Base-by-base conservation (phyloP, 2,329 filamentous ascomycete species). In the Colletotrichum spinosum region DNA sequence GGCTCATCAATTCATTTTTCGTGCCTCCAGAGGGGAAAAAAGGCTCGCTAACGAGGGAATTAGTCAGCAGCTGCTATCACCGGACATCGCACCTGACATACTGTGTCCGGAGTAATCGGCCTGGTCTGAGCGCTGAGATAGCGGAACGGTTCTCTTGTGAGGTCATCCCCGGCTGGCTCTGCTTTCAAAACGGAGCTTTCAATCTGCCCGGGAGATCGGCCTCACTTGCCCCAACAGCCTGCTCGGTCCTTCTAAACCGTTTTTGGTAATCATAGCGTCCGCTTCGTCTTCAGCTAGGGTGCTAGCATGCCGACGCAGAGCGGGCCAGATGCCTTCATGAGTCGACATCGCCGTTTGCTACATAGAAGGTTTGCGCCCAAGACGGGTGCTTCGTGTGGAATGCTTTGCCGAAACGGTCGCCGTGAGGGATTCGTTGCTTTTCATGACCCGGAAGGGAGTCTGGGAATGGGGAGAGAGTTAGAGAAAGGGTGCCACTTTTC, bases 321-420 rank as follows among this genome's bases (percentile, higher is more conserved):
- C 63, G 63, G 63, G 38, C 58, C 48, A 66, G 42, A 63, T 66
- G 58, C 59, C 63, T 52, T 57, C 55, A 52, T 38, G 35, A 57
- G 63, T 53, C 44, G 53, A 44, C 53, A 63, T 66, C 51, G 58
- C 58, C 63, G 63, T 49, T 63, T 49, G 62, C 58, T 57, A 54
- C 63, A 46, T 11, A 54, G 39, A 57, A 48, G 48, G 63, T 63
- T 66, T 57, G 58, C 58, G 52, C 48, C 49, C 48, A 15, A 35
- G 25, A 53, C 48, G 58, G 63, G 52, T 38, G 48, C 25, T 25
- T 52, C 52, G 42, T 34, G 44, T 53, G 48, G 53, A 48, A 53
- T 63, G 59, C 57, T 58, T 57, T 48, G 53, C 53, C 52, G 53
- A 63, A 53, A 63, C 63, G 53, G 48, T 33, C 34, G 34, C 34